Evolutionary conservation across 2,329 filamentous ascomycete species (phyloP), one percentile per base, ranked within the genome.

Genomic region (Pleurostoma richardsiae): DNA sequence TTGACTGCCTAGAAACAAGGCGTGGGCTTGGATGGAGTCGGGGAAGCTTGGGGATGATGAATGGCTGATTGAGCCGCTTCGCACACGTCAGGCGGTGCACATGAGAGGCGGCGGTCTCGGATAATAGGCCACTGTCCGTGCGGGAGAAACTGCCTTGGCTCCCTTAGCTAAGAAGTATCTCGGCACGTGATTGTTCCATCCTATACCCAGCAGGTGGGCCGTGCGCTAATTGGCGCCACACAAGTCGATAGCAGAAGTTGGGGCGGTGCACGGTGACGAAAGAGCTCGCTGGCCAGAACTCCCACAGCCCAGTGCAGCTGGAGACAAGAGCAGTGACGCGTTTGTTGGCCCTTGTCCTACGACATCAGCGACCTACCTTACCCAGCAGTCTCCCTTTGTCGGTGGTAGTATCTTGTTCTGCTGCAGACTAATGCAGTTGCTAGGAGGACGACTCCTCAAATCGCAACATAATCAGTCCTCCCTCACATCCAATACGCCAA

Each of bases 401-500:
- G 19, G 19, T 19, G 19, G 19, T 19, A 19, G 19, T 19, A 19
- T 19, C 19, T 19, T 19, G 19, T 19, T 19, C 19, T 19, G 19
- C 19, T 19, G 19, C 19, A 19, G 19, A 19, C 19, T 19, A 19
- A 19, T 19, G 19, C 19, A 19, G 19, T 19, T 19, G 19, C 19
- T 19, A 19, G 19, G 19, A 19, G 19, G 19, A 19, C 19, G 19
- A 19, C 19, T 19, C 19, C 19, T 19, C 19, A 19, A 19, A 19
- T 19, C 19, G 19, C 19, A 19, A 19, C 19, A 19, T 19, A 19
- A 19, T 19, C 19, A 19, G 19, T 19, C 19, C 19, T 19, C 33
- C 33, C 33, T 36, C 33, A 36, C 33, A 8, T 36, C n/a, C 33
- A 36, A 36, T 19, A 19, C 19, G 46, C 41, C 57, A 55, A 47